phyloP scores from a whole-genome alignment of 768 basidiomycete genomes.

The Mycena epipterygia region DNA sequence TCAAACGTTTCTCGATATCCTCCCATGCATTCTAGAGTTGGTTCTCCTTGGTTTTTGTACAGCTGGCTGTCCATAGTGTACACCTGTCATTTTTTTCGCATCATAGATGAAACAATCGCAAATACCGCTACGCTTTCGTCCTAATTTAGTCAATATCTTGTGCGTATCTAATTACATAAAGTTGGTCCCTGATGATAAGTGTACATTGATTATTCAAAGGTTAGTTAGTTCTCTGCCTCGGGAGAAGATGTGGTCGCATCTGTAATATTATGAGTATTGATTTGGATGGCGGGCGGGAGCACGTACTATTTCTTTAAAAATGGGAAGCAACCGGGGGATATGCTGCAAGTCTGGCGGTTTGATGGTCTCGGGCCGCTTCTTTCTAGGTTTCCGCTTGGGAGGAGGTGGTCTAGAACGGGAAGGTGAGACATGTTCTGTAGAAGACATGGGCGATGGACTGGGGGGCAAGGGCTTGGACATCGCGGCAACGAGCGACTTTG shows the following conservation, averaged over 20 bases:
- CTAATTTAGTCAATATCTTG: constrained; percentile 17
- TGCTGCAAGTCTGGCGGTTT: constrained; percentile 83
- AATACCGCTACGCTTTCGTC: constrained; percentile 10
- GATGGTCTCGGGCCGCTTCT: constrained; percentile 58
- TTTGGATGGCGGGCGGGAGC: not conserved
- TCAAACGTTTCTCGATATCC: constrained; percentile 81
- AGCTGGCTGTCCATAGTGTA: not conserved
- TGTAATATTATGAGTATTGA: not conserved
- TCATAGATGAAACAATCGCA: constrained; percentile 18
- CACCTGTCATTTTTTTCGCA: too few relatives aligned
- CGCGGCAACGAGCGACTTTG: constrained; percentile 47
- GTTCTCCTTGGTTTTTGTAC: too few relatives aligned
- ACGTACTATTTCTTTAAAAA: constrained; percentile 94
- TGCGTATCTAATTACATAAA: constrained; percentile 15
- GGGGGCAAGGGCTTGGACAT: constrained; percentile 61
- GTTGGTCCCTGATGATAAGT: constrained; percentile 5
- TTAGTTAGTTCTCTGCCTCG: constrained; percentile 32
- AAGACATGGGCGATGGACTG: constrained; percentile 44
- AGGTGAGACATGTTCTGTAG: constrained; percentile 35
- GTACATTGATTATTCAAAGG: not conserved
- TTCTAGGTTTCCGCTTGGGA: constrained; percentile 52
- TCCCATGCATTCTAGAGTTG: constrained; percentile 62
- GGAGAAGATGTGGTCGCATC: constrained; percentile 33
- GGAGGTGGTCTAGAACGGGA: constrained; percentile 31
- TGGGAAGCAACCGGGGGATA: constrained; percentile 85